These are phyloP conservation scores for Furcasterigmium furcatum DNA, from an alignment of 2,329 filamentous ascomycete species.

Conservation along the genomic window DNA sequence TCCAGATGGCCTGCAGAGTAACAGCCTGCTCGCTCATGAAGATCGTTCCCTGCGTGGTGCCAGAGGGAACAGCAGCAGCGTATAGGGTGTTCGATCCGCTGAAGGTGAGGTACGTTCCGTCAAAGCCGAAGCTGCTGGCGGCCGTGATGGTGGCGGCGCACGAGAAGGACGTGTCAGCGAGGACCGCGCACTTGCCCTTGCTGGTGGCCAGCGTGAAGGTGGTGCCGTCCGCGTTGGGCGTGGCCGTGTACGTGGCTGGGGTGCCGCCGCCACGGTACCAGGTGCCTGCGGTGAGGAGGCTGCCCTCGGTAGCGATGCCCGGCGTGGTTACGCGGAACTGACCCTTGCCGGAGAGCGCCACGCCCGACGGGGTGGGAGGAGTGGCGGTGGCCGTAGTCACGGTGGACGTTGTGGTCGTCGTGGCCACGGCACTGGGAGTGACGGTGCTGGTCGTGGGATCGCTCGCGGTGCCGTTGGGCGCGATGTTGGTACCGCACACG, in stretches of 20 bases:
- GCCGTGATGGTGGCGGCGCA: conserved; percentile 13
- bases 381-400: too few species aligned
- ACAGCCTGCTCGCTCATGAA: too few species aligned
- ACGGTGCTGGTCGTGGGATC: too few species aligned
- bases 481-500: too few species aligned
- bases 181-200: conserved; percentile 19
- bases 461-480: too few species aligned
- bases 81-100: too few species aligned
- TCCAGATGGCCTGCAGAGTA: too few species aligned
- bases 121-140: too few species aligned
- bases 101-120: too few species aligned
- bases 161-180: conserved; percentile 8
- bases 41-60: too few species aligned
- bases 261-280: conserved; percentile 21
- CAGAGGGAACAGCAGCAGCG: too few species aligned
- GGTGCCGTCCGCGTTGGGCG: conserved; percentile 13
- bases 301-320: conserved; percentile 7
- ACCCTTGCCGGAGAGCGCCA: conserved; percentile 13
- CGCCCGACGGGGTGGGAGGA: conserved; percentile 1
- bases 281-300: conserved; percentile 17
- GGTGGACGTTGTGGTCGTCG: conserved; percentile 5
- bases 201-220: conserved; percentile 17
- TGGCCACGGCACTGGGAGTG: background rate
- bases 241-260: conserved; percentile 20
- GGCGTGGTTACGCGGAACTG: conserved; percentile 8